Conservation (phyloP, 306 rosid genomes). For the Sphenostylis stenocarpa region DNA sequence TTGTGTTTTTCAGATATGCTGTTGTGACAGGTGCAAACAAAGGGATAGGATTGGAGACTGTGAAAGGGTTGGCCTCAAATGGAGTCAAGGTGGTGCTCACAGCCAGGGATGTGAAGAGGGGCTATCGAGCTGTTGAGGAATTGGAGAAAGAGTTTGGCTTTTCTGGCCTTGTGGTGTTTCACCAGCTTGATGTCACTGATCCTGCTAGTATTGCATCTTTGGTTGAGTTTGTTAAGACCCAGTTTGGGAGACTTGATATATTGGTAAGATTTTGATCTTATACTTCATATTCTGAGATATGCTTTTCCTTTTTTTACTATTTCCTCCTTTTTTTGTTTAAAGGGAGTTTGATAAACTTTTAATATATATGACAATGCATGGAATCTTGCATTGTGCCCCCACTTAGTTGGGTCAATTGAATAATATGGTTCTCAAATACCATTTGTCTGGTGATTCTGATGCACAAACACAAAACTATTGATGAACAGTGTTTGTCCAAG, state of each 20-base stretch:
- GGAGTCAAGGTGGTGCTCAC: conserved; percentile 47
- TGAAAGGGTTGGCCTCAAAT: conserved; percentile 42
- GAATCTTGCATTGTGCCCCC: conserved; percentile 15
- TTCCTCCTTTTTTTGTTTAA: conserved; percentile 10
- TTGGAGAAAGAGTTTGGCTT: conserved; percentile 28
- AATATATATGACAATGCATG: neutral
- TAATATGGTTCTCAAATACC: conserved; percentile 19
- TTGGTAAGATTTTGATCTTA: conserved; percentile 27
- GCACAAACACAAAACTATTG: neutral
- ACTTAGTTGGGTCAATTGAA: neutral
- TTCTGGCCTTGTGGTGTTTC: conserved; percentile 37
- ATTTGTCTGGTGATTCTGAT: conserved; percentile 18
- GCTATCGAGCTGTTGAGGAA: conserved; percentile 36
- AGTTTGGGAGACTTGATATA: conserved; percentile 51
- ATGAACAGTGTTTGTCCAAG: neutral
- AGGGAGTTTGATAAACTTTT: neutral
- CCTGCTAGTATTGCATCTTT: conserved; percentile 39
- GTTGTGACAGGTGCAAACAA: conserved; percentile 55
- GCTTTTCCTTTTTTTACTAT: neutral
- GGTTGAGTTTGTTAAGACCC: conserved; percentile 33
- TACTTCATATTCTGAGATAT: neutral
- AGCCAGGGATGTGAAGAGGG: conserved; percentile 46
- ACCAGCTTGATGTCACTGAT: conserved; percentile 50
- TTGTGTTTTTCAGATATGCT: conserved; percentile 38
- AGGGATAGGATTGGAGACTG: conserved; percentile 46